Percentiles rank a stretch among this genome's conserved stretches.
These are phyloP conservation scores for Paraleonurus japonicus DNA, from an alignment of 257 asterid genomes.

Conservation along the genomic window DNA sequence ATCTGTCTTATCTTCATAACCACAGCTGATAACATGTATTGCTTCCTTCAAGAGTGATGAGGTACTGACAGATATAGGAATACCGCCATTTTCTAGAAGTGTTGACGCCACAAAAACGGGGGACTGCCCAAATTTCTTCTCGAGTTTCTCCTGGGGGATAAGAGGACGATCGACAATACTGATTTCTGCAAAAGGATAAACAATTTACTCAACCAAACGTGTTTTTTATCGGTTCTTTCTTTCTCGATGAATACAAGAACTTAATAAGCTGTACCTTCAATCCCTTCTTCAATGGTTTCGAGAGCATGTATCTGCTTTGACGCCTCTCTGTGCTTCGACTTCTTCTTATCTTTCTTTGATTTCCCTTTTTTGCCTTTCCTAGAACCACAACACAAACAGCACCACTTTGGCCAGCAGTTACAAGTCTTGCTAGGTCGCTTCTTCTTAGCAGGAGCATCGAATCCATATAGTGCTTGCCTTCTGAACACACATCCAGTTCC, in stretches of 20 bases:
- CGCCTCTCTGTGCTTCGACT: slow-evolving; percentile 69
- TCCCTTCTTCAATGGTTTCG: slow-evolving; percentile 85
- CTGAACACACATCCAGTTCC: slow-evolving; percentile 94
- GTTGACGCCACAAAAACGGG: slow-evolving; percentile 81
- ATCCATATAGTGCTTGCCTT: slow-evolving; percentile 86
- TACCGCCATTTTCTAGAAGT: slow-evolving; percentile 64
- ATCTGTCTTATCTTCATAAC: slow-evolving; percentile 91
- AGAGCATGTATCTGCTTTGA: slow-evolving; percentile 94
- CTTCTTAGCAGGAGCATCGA: slow-evolving; percentile 74
- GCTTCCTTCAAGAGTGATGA: slow-evolving; percentile 67
- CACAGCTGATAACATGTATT: slow-evolving; percentile 92
- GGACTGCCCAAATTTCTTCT: slow-evolving; percentile 83
- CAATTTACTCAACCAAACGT: not conserved
- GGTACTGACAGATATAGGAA: slow-evolving; percentile 39
- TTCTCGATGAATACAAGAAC: not conserved
- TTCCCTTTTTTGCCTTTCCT: slow-evolving; percentile 57
- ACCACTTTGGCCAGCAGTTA: slow-evolving; percentile 90
- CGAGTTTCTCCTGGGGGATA: slow-evolving; percentile 64
- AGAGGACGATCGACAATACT: slow-evolving; percentile 31
- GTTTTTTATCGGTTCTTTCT: not conserved
- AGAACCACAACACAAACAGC: slow-evolving; percentile 63
- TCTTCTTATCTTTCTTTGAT: slow-evolving; percentile 56
- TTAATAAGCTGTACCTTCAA: slow-evolving; percentile 44
- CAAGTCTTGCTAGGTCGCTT: slow-evolving; percentile 84
- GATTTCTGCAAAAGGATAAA: slow-evolving; percentile 40